Evolutionary conservation across 306 rosid species (phyloP).

Genomic region (Acacia crassicarpa): DNA sequence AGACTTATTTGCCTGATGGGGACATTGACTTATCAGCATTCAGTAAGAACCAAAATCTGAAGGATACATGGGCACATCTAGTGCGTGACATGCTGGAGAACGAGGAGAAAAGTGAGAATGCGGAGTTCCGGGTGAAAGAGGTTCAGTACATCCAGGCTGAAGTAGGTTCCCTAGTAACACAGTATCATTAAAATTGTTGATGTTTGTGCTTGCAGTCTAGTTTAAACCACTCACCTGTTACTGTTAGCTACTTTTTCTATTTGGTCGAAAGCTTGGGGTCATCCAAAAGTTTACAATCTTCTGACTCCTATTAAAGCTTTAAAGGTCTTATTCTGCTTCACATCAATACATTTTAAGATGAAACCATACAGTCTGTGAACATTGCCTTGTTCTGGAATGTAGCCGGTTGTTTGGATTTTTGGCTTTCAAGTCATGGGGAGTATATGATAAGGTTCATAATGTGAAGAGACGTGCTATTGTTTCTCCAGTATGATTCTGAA

Average conservation of each 20-base stretch:
- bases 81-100: slow-evolving; percentile 89
- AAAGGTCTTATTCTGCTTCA: slow-evolving; percentile 17
- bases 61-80: slow-evolving; percentile 94
- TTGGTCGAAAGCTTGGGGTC: not conserved
- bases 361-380: slow-evolving; percentile 17
- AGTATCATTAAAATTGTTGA: slow-evolving; percentile 22
- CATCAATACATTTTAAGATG: slow-evolving; percentile 3
- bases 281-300: slow-evolving; percentile 20
- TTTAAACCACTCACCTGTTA: slow-evolving; percentile 10
- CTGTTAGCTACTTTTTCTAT: slow-evolving; percentile 22
- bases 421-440: not conserved
- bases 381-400: not conserved
- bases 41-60: slow-evolving; percentile 73
- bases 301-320: slow-evolving; percentile 5
- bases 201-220: slow-evolving; percentile 4
- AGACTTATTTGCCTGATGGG: slow-evolving; percentile 99
- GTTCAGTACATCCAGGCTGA: slow-evolving; percentile 99
- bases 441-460: not conserved
- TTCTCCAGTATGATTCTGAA: not conserved
- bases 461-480: not conserved
- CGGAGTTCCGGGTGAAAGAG: slow-evolving; percentile 91
- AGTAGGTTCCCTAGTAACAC: slow-evolving; percentile 50
- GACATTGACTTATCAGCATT: slow-evolving; percentile 97
- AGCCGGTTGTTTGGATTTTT: not conserved
- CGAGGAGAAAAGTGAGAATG: slow-evolving; percentile 91